These are phyloP conservation scores for Lavandula angustifolia DNA, from an alignment of 257 asterid species.

Conservation along the genomic window DNA sequence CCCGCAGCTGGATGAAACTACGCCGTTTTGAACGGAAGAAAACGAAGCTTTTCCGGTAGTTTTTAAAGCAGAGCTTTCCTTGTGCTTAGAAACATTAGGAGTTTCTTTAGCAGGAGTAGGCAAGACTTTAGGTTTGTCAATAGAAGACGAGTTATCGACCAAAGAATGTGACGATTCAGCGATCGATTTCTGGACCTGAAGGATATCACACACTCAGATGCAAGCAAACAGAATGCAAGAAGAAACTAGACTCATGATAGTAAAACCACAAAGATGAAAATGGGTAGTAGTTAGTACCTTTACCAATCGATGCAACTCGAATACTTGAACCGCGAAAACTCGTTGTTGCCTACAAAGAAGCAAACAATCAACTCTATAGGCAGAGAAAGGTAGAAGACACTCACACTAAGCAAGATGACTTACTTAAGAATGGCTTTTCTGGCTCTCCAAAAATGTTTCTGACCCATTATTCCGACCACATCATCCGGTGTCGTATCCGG, in stretches of 20 bases:
- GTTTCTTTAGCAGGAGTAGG: constrained; percentile 42
- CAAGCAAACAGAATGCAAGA: background rate
- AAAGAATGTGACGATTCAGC: constrained; percentile 65
- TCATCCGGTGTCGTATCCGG: constrained; percentile 73
- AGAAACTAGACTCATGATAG: background rate
- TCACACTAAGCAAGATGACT: constrained; percentile 39
- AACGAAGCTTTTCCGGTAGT: constrained; percentile 42
- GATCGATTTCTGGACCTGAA: constrained; percentile 71
- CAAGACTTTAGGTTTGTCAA: constrained; percentile 43
- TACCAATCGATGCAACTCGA: constrained; percentile 87
- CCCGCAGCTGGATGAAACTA: constrained; percentile 30
- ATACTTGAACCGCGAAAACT: constrained; percentile 80
- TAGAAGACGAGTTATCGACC: constrained; percentile 43
- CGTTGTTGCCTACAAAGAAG: constrained; percentile 73
- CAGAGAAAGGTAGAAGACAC: too few species aligned
- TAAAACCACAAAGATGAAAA: background rate
- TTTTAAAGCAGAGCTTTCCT: constrained; percentile 54
- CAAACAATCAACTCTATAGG: background rate
- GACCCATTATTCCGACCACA: constrained; percentile 78
- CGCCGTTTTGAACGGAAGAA: constrained; percentile 50
- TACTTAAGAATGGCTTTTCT: constrained; percentile 84
- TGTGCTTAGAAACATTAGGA: constrained; percentile 42
- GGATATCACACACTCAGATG: constrained; percentile 3
- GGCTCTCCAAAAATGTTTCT: constrained; percentile 90
- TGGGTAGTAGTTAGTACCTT: constrained; percentile 71